Evolutionary conservation across 306 rosid species (phyloP).

Genomic region (cucumber (Cucumis sativus)): DNA sequence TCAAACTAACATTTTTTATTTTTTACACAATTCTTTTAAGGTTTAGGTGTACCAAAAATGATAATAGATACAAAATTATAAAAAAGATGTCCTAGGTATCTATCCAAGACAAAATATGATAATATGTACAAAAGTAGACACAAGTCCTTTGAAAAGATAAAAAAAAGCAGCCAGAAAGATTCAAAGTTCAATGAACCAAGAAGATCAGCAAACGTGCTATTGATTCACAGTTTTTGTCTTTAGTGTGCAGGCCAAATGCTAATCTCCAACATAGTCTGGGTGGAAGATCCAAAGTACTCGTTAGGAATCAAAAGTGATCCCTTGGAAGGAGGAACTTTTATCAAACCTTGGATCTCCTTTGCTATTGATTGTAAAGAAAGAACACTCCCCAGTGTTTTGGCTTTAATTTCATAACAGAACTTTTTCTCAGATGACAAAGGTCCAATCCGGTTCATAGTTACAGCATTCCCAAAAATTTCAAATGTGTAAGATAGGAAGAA

Average conservation of each 20-base stretch:
- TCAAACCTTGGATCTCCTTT: conserved; percentile 18
- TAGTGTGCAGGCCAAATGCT: conserved; percentile 19
- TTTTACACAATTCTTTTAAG: no score
- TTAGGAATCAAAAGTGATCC: conserved; percentile 36
- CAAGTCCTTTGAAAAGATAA: neutral
- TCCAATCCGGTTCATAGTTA: conserved; percentile 36
- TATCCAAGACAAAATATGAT: neutral
- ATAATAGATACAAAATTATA: no score
- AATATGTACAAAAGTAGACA: neutral
- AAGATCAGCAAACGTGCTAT: neutral
- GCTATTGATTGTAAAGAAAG: conserved; percentile 30
- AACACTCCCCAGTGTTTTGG: conserved; percentile 17
- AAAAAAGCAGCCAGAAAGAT: neutral
- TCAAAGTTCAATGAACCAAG: neutral
- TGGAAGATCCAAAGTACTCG: conserved; percentile 14
- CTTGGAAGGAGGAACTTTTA: conserved; percentile 9
- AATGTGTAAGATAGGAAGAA: conserved; percentile 30
- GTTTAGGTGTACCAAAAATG: no score
- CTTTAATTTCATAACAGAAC: conserved; percentile 36
- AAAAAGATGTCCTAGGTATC: neutral
- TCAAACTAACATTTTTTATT: no score
- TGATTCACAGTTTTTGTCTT: neutral
- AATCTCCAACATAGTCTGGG: conserved; percentile 30
- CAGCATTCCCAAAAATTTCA: conserved; percentile 28
- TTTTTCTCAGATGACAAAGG: conserved; percentile 18